Percentiles rank a stretch among this genome's conserved stretches.
Conservation (phyloP, 306 rosid genomes). For the Trichosanthes truncata region DNA sequence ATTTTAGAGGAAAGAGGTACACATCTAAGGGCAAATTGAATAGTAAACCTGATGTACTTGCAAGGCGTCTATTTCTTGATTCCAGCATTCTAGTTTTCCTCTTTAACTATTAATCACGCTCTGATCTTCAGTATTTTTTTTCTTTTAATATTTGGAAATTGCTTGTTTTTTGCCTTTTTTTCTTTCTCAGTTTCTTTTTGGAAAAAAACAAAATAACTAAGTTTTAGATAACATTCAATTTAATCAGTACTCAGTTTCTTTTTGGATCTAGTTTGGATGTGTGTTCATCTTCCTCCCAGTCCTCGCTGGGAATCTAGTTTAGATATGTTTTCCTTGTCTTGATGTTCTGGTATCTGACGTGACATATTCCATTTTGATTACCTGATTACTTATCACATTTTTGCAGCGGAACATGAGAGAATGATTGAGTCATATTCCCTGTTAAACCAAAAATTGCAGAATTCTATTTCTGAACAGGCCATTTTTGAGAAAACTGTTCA, state of each 20-base stretch:
- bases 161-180: neutral
- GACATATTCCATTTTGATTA: neutral
- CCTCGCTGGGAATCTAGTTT: neutral
- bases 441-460: conserved; percentile 68
- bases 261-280: neutral
- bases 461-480: conserved; percentile 45
- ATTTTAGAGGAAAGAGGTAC: conserved; percentile 89
- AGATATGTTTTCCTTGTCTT: neutral
- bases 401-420: conserved; percentile 86
- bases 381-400: conserved; percentile 1
- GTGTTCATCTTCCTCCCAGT: neutral
- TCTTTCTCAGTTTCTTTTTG: neutral
- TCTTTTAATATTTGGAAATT: neutral
- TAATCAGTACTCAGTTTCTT: neutral
- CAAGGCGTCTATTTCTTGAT: neutral
- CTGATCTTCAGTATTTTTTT: too few relatives aligned
- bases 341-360: neutral
- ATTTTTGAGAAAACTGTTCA: conserved; percentile 57
- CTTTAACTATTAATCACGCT: neutral
- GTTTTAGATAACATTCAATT: too few relatives aligned
- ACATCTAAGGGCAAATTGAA: neutral
- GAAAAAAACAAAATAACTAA: too few relatives aligned
- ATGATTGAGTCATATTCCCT: conserved; percentile 68
- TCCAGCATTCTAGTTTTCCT: neutral
- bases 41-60: neutral